These are phyloP conservation scores for Didymella exigua DNA, from an alignment of 2,329 filamentous ascomycete genomes.

Conservation along the genomic window DNA sequence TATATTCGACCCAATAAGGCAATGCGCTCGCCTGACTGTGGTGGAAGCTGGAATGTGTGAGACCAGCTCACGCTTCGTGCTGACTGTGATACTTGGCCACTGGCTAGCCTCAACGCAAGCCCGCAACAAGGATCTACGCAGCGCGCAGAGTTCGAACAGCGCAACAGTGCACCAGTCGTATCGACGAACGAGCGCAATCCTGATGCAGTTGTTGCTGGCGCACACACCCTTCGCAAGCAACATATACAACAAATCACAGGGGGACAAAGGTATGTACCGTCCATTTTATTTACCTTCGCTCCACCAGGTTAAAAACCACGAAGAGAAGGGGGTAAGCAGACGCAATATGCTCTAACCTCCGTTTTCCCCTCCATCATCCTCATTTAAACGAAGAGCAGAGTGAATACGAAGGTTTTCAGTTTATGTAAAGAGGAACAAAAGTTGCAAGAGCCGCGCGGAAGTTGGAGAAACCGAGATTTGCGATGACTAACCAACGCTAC, in stretches of 20 bases:
- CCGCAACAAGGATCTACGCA: background rate
- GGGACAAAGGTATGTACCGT: constrained; percentile 48
- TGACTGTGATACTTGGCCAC: background rate
- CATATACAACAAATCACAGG: background rate
- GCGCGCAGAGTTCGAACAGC: background rate
- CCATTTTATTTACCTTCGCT: constrained; percentile 55
- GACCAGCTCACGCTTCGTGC: background rate
- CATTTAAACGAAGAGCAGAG: constrained; percentile 66
- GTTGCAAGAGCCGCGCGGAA: constrained; percentile 25
- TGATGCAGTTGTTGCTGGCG: background rate
- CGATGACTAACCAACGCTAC: constrained; percentile 36
- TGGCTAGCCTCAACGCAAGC: background rate
- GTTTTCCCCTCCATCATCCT: constrained; percentile 70
- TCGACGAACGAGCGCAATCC: background rate
- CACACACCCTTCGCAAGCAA: background rate
- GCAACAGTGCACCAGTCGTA: background rate
- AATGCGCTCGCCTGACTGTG: background rate
- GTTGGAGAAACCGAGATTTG: constrained; percentile 27
- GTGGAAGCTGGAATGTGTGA: constrained; percentile 11
- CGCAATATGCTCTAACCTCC: constrained; percentile 61
- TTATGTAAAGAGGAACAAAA: constrained; percentile 46
- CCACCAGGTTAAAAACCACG: constrained; percentile 48
- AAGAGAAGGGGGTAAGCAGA: constrained; percentile 65
- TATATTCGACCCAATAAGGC: background rate
- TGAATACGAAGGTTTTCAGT: constrained; percentile 65